These are phyloP conservation scores for Sambucus nigra DNA, from an alignment of 129 eudicot genomes.

Conservation along the genomic window DNA sequence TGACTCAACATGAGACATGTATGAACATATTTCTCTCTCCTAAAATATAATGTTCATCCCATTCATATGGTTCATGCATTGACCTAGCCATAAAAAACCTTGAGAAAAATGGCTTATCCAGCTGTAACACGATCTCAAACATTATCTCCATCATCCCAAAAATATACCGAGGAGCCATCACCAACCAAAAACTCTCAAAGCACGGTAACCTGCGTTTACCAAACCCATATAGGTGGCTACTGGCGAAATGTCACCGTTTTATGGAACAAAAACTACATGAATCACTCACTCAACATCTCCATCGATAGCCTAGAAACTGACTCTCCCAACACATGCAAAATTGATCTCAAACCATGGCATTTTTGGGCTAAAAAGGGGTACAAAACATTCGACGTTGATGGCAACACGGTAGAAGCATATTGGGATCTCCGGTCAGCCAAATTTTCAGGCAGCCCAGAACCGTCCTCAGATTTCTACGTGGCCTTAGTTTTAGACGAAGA, in stretches of 20 bases:
- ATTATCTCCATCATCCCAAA: conserved; percentile 21
- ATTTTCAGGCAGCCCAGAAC: conserved; percentile 78
- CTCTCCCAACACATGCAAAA: conserved; percentile 43
- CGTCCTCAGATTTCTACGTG: conserved; percentile 57
- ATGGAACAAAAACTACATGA: conserved; percentile 81
- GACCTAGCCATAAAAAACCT: no score
- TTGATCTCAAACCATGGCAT: conserved; percentile 92
- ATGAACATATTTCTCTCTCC: background rate
- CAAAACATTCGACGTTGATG: conserved; percentile 65
- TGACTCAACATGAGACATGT: background rate
- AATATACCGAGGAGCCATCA: conserved; percentile 34
- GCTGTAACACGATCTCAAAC: conserved; percentile 26
- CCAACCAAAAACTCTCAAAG: conserved; percentile 42
- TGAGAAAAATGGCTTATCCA: conserved; percentile 42
- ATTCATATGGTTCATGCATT: no score
- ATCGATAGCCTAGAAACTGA: conserved; percentile 51
- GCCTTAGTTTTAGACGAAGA: conserved; percentile 76
- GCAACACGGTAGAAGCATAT: conserved; percentile 51
- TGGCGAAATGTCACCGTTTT: conserved; percentile 67
- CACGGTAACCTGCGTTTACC: conserved; percentile 60
- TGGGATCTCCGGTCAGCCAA: conserved; percentile 87
- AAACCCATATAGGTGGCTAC: conserved; percentile 54
- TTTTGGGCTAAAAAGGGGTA: conserved; percentile 88
- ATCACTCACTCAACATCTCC: conserved; percentile 40
- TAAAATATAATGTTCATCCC: background rate